Percentiles rank a stretch among this genome's conserved stretches.
These are phyloP conservation scores for Emergomyces africanus DNA, from an alignment of 2,329 filamentous ascomycete species.

Conservation along the genomic window DNA sequence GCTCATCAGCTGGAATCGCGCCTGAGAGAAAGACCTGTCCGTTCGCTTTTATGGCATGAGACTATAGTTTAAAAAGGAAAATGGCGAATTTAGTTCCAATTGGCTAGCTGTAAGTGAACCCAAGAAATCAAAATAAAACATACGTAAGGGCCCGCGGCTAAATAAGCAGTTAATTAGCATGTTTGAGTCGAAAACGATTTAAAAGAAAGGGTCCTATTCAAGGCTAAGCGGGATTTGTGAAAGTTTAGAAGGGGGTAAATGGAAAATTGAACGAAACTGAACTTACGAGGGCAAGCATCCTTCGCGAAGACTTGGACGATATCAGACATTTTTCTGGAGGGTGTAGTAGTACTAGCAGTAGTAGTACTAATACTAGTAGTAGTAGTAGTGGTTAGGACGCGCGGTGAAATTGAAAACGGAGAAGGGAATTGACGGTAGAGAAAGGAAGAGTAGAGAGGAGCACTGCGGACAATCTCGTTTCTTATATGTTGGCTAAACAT, in stretches of 20 bases:
- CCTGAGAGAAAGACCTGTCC: slow-evolving; percentile 59
- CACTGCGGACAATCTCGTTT: neutral
- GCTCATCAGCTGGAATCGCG: slow-evolving; percentile 59
- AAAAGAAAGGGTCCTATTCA: neutral
- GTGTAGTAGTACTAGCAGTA: too few relatives aligned
- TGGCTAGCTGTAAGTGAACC: slow-evolving; percentile 1
- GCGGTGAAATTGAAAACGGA: neutral
- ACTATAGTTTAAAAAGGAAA: slow-evolving; percentile 17
- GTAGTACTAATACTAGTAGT: too few relatives aligned
- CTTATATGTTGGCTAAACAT: neutral
- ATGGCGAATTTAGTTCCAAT: neutral
- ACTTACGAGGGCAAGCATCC: slow-evolving; percentile 36
- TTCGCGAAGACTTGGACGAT: slow-evolving; percentile 29
- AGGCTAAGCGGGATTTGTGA: neutral
- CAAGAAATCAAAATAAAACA: slow-evolving; percentile 10
- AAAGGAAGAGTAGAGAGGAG: neutral
- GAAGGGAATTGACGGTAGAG: neutral
- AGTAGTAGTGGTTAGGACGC: too few relatives aligned
- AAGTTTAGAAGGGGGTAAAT: neutral
- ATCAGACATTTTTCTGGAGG: slow-evolving; percentile 23
- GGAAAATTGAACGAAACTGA: neutral
- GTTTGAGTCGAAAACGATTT: neutral
- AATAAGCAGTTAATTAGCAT: neutral
- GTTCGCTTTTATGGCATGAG: slow-evolving; percentile 53
- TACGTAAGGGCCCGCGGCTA: slow-evolving; percentile 30